phyloP scores from a whole-genome alignment of 1,284 basidiomycete genomes.

The Tilletia setariae region DNA sequence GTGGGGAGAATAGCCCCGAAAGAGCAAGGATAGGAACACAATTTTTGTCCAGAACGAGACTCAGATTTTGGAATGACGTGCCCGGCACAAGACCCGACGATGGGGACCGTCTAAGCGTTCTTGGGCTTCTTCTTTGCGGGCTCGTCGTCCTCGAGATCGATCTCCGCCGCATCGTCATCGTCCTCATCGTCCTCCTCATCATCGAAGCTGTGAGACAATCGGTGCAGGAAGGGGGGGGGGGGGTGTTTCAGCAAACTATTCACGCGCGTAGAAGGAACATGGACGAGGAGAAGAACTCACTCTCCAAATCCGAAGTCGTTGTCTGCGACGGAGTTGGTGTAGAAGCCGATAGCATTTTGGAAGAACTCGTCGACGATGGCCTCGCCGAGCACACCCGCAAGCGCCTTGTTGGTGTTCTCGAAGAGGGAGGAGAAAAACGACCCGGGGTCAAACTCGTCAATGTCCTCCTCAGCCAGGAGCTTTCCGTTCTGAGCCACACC shows the following conservation, averaged over 20 bases:
- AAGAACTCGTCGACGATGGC: constrained; percentile 47
- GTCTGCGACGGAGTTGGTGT: constrained; percentile 27
- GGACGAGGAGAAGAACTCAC: constrained; percentile 11
- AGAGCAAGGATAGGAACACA: not conserved
- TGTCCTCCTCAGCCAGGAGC: constrained; percentile 27
- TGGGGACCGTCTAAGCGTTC: constrained; percentile 25
- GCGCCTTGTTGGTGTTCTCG: constrained; percentile 48
- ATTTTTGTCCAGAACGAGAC: too few relatives aligned
- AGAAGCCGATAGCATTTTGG: constrained; percentile 48
- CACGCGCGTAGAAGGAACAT: constrained; percentile 29
- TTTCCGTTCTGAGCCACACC: not conserved
- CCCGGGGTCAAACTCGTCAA: constrained; percentile 65
- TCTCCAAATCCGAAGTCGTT: constrained; percentile 11
- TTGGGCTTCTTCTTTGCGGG: constrained; percentile 46
- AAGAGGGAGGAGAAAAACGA: constrained; percentile 88
- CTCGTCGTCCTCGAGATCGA: constrained; percentile 48
- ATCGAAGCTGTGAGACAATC: constrained; percentile 23
- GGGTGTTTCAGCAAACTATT: not conserved
- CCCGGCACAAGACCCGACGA: not conserved
- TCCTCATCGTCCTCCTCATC: constrained; percentile 44
- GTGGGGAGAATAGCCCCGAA: not conserved
- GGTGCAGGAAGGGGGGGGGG: not conserved
- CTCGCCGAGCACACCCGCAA: constrained; percentile 46
- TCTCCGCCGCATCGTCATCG: constrained; percentile 44
- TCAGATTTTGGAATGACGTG: not conserved